Conservation (phyloP, 1,139 yeast species). For the Kodamaea suecica region DNA sequence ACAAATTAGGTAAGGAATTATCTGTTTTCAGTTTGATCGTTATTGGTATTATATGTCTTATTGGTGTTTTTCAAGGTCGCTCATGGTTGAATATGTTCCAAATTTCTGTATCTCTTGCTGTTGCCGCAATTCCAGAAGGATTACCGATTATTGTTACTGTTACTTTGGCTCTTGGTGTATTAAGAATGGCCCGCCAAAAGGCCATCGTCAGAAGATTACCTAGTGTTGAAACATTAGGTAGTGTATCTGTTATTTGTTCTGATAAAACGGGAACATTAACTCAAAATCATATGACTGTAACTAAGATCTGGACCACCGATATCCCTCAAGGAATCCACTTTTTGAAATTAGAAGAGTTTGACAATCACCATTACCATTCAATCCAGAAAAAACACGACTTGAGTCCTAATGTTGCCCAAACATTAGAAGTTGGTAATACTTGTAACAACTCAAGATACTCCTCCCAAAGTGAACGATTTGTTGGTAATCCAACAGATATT, state of each 20-base stretch:
- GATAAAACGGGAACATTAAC: conserved; percentile 96
- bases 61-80: conserved; percentile 88
- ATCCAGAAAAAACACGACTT: conserved; percentile 36
- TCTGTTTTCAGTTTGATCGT: conserved; percentile 78
- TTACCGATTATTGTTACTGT: conserved; percentile 95
- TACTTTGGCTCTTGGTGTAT: conserved; percentile 89
- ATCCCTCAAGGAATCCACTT: conserved; percentile 42
- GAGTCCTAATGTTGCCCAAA: conserved; percentile 49
- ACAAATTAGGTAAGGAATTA: conserved; percentile 84
- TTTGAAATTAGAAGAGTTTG: conserved; percentile 48
- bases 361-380: conserved; percentile 20
- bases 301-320: conserved; percentile 78
- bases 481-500: conserved; percentile 93
- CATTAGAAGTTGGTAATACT: conserved; percentile 66
- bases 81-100: conserved; percentile 97
- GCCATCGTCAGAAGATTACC: conserved; percentile 94
- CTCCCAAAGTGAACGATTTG: conserved; percentile 62
- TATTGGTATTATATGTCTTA: conserved; percentile 80
- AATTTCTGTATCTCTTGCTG: conserved; percentile 92
- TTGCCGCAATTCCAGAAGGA: conserved; percentile 98
- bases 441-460: conserved; percentile 82
- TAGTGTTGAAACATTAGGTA: conserved; percentile 92
- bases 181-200: conserved; percentile 89
- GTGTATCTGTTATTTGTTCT: conserved; percentile 91
- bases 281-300: conserved; percentile 89